Evolutionary conservation across 768 basidiomycete species (phyloP).

Genomic region (Sarcodon aspratus): DNA sequence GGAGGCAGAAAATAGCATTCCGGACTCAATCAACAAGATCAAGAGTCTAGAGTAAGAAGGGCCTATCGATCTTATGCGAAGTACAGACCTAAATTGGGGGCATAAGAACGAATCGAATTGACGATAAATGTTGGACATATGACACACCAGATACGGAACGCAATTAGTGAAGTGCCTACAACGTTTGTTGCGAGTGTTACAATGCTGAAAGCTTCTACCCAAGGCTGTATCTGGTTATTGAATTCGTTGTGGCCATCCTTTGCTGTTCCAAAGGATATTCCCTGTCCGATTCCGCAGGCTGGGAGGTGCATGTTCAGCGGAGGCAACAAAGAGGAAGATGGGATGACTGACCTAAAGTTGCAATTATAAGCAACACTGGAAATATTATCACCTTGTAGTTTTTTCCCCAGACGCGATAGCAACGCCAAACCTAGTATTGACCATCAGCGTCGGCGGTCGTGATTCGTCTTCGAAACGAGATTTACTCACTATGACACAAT

Average conservation of each 20-base stretch:
- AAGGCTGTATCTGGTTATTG: slow-evolving; percentile 14
- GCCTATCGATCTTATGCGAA: slow-evolving; percentile 4
- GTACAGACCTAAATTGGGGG: slow-evolving; percentile 9
- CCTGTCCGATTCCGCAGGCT: slow-evolving; percentile 22
- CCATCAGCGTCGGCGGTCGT: neutral
- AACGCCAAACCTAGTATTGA: slow-evolving; percentile 17
- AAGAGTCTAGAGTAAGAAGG: no score
- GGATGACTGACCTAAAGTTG: slow-evolving; percentile 15
- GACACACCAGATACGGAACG: slow-evolving; percentile 19
- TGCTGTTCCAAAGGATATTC: slow-evolving; percentile 16
- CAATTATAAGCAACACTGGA: slow-evolving; percentile 19
- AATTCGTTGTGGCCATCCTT: slow-evolving; percentile 21
- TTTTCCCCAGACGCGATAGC: slow-evolving; percentile 21
- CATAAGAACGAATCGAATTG: no score
- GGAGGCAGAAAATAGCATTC: no score
- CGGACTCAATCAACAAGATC: no score
- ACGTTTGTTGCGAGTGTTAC: slow-evolving; percentile 23
- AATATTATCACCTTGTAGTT: slow-evolving; percentile 18
- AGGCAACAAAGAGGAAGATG: neutral
- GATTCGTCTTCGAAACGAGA: neutral
- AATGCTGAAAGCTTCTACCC: slow-evolving; percentile 23
- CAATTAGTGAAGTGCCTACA: slow-evolving; percentile 19
- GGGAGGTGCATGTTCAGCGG: neutral
- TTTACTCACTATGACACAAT: slow-evolving; percentile 18
- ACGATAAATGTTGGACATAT: no score